These are phyloP conservation scores for Blepharisma japonicum DNA, from an alignment of 73 alveolate species.

Conservation along the genomic window DNA sequence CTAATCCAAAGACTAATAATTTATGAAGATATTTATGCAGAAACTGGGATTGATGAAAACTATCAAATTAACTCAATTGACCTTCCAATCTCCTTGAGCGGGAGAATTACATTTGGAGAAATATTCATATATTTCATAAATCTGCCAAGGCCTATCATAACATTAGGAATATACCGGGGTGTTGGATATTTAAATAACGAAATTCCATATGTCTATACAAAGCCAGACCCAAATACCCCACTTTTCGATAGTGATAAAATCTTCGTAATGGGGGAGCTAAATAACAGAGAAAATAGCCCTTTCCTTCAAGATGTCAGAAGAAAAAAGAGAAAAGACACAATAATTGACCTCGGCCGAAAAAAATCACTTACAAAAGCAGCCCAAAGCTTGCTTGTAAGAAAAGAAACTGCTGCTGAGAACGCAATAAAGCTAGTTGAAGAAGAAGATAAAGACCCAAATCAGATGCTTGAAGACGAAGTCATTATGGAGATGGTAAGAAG, in stretches of 20 bases:
- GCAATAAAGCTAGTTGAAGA: slow-evolving; percentile 4
- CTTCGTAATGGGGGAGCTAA: not conserved
- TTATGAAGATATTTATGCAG: slow-evolving; percentile 45
- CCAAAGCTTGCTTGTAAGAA: not conserved
- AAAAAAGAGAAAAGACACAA: slow-evolving; percentile 11
- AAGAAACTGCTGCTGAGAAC: not conserved
- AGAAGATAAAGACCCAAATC: not conserved
- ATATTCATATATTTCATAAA: slow-evolving; percentile 50
- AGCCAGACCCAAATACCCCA: slow-evolving; percentile 35
- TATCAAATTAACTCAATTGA: slow-evolving; percentile 46
- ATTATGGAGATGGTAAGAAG: not conserved
- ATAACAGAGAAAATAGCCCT: not conserved
- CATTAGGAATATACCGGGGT: slow-evolving; percentile 38
- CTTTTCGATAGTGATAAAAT: slow-evolving; percentile 1
- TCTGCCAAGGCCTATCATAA: slow-evolving; percentile 33
- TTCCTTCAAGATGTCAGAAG: slow-evolving; percentile 10
- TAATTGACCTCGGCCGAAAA: not conserved
- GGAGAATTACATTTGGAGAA: slow-evolving; percentile 36
- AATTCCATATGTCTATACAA: slow-evolving; percentile 35
- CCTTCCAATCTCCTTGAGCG: slow-evolving; percentile 36
- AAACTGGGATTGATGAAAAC: slow-evolving; percentile 50
- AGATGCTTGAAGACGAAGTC: not conserved
- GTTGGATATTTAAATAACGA: slow-evolving; percentile 27
- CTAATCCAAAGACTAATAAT: slow-evolving; percentile 49
- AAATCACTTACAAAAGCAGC: not conserved